A percentile compares a stretch with the other conserved stretches of the same genome.
These are phyloP conservation scores for Antrodiella citrinella DNA, from an alignment of 768 basidiomycete species.

Conservation along the genomic window DNA sequence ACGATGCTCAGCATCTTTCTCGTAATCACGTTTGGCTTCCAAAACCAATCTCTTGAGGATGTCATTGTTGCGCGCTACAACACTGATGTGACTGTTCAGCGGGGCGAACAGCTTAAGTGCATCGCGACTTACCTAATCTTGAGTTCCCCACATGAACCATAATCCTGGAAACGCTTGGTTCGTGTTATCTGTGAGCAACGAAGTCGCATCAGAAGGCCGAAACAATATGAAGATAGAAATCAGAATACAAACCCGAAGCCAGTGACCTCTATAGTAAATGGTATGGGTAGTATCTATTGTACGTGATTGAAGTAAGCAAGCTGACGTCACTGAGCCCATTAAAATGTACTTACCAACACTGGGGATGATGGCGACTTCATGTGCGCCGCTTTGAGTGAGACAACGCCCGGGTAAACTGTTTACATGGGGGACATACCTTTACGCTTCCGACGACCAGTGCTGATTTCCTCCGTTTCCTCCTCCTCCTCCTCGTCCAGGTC, in stretches of 20 bases:
- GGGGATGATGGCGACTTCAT: constrained; percentile 73
- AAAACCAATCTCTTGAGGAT: constrained; percentile 81
- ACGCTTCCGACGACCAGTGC: constrained; percentile 66
- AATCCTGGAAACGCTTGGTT: constrained; percentile 69
- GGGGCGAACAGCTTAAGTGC: constrained; percentile 9
- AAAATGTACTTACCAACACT: constrained; percentile 50
- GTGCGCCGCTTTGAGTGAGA: neutral
- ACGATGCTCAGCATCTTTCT: constrained; percentile 85
- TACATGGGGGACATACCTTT: constrained; percentile 28
- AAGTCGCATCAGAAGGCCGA: constrained; percentile 11
- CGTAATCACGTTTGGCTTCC: constrained; percentile 82
- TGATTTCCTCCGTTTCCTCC: constrained; percentile 43
- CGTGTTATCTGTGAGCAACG: constrained; percentile 58
- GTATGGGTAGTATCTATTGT: constrained; percentile 76
- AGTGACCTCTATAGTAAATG: constrained; percentile 84
- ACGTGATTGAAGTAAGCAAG: constrained; percentile 9
- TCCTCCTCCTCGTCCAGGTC: constrained; percentile 78
- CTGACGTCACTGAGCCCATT: constrained; percentile 12
- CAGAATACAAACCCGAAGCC: constrained; percentile 57
- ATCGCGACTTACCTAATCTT: constrained; percentile 60
- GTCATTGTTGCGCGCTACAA: constrained; percentile 83
- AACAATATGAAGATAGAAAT: constrained; percentile 2
- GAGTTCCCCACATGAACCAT: constrained; percentile 62
- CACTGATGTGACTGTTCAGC: constrained; percentile 35
- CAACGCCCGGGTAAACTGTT: neutral